Evolutionary conservation across 495 filamentous ascomycete genomes (phyloP).

Genomic region (Hamigera avellanea): DNA sequence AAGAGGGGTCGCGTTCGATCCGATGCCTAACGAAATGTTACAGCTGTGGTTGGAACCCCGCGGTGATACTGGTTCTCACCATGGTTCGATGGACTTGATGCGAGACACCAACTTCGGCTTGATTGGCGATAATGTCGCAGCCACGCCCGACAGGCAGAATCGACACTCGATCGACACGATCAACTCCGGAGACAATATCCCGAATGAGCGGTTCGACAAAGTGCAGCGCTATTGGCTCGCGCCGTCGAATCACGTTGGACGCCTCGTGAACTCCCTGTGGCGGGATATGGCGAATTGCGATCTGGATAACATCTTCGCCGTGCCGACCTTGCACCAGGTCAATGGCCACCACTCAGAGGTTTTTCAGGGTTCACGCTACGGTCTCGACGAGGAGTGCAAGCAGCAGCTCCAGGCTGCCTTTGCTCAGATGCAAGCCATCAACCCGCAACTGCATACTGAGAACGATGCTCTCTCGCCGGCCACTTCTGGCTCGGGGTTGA

Average conservation of each 20-base stretch:
- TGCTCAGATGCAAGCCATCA: conserved; percentile 10
- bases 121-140: conserved; percentile 14
- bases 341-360: conserved; percentile 10
- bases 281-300: conserved; percentile 29
- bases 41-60: conserved; percentile 30
- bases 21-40: conserved; percentile 24
- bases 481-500: conserved; percentile 11
- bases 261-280: conserved; percentile 40
- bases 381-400: conserved; percentile 38
- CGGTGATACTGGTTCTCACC: conserved; percentile 23
- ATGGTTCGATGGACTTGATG: conserved; percentile 23
- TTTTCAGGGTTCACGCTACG: conserved; percentile 30
- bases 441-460: conserved; percentile 14
- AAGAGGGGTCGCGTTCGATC: conserved; percentile 17
- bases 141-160: conserved; percentile 13
- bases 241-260: conserved; percentile 27
- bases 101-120: conserved; percentile 20
- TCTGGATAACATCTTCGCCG: conserved; percentile 34
- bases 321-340: conserved; percentile 12
- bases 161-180: conserved; percentile 18
- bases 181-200: conserved; percentile 26
- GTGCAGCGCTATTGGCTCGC: conserved; percentile 41
- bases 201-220: conserved; percentile 35
- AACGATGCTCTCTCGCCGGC: conserved; percentile 15
- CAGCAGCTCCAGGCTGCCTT: conserved; percentile 30